A percentile compares a stretch with the other conserved stretches of the same genome.
phyloP scores from a whole-genome alignment of 139 green algal species.

The Chlamydomonas sp. region DNA sequence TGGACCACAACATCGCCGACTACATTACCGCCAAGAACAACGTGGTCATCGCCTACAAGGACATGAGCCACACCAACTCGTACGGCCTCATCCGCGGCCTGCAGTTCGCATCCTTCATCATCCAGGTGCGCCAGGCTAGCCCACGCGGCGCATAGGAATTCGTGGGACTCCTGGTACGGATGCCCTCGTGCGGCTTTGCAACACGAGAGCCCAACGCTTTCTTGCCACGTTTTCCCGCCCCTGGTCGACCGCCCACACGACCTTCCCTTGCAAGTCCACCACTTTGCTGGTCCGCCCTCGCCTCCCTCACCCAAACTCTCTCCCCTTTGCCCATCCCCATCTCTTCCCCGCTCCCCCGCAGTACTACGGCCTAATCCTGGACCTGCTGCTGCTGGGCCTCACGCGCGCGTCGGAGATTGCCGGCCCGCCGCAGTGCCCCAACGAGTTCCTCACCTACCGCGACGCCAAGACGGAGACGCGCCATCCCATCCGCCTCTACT shows the following conservation, averaged over 20 bases:
- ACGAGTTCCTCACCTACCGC: conserved; percentile 97
- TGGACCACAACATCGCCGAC: conserved; percentile 99
- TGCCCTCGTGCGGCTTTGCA: too few relatives aligned
- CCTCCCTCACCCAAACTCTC: background rate
- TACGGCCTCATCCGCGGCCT: conserved; percentile 98
- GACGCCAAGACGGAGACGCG: conserved; percentile 88
- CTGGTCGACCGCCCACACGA: background rate
- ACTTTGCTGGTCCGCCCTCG: background rate
- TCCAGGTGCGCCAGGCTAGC: conserved; percentile 54
- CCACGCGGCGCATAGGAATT: too few relatives aligned
- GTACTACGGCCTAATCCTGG: conserved; percentile 97
- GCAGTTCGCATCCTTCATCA: conserved; percentile 97
- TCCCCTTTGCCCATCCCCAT: background rate
- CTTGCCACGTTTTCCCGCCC: background rate
- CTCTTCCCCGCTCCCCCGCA: conserved; percentile 26
- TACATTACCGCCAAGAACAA: conserved; percentile 97
- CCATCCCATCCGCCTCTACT: conserved; percentile 98
- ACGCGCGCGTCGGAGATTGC: conserved; percentile 96
- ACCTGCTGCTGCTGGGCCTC: conserved; percentile 97
- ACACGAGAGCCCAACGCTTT: background rate
- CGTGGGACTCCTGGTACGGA: too few relatives aligned
- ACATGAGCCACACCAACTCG: conserved; percentile 99
- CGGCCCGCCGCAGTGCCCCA: conserved; percentile 90
- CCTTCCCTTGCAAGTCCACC: too few relatives aligned
- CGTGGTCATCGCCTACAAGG: conserved; percentile 92